Conservation (phyloP, 768 basidiomycete species). For the Porpolomopsis calyptriformis region DNA sequence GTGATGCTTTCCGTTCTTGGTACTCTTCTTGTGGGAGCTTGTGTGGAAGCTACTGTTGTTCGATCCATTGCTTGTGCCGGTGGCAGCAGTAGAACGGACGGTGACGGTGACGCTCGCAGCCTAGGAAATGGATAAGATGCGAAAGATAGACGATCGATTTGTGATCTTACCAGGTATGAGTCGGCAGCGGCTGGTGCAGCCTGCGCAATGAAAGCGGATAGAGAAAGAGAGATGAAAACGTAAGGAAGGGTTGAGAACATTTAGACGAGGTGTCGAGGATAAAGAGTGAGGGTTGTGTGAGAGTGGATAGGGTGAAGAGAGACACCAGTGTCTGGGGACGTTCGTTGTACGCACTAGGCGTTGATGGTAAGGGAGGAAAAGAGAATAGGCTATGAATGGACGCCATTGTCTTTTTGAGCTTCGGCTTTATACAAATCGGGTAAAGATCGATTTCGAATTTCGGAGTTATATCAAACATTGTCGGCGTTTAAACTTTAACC, state of each 20-base stretch:
- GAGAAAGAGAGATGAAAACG: slow-evolving; percentile 29
- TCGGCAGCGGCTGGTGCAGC: too few species aligned
- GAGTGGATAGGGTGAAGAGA: slow-evolving; percentile 20
- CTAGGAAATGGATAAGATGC: slow-evolving; percentile 5
- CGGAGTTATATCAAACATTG: neutral
- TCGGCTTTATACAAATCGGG: neutral
- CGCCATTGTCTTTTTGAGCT: neutral
- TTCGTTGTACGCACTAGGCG: neutral
- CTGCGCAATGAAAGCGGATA: slow-evolving; percentile 23
- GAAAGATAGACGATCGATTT: slow-evolving; percentile 2
- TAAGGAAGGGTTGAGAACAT: slow-evolving; percentile 34
- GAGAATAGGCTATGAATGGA: too few species aligned
- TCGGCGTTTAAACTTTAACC: neutral
- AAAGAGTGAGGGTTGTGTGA: slow-evolving; percentile 16
- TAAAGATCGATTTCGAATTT: neutral
- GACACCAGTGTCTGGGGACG: slow-evolving; percentile 40
- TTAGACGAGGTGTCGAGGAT: slow-evolving; percentile 17
- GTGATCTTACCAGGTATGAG: slow-evolving; percentile 9
- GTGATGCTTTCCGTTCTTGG: too few species aligned
- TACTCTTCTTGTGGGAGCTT: neutral
- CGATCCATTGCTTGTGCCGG: neutral
- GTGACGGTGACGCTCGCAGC: neutral
- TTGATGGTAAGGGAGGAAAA: neutral
- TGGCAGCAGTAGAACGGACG: neutral
- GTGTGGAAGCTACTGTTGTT: neutral